These are phyloP conservation scores for Cercophora scortea DNA, from an alignment of 495 filamentous ascomycete genomes.

Conservation along the genomic window DNA sequence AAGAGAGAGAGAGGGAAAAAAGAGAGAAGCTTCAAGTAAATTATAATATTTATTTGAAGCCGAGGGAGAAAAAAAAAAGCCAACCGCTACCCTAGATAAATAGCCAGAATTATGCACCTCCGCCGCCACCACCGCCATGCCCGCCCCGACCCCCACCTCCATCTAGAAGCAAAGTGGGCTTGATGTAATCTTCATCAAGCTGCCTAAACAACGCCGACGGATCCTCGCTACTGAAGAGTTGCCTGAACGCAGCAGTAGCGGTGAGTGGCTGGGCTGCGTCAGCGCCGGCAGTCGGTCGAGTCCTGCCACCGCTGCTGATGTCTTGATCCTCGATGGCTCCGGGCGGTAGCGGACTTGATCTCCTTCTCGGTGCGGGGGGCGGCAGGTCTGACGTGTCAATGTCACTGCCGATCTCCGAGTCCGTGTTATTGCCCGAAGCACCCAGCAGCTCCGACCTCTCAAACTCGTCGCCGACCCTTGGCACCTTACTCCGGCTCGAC, in stretches of 20 bases:
- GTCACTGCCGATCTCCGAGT: slow-evolving; percentile 55
- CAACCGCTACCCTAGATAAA: no score
- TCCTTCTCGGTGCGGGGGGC: slow-evolving; percentile 41
- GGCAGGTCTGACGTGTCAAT: slow-evolving; percentile 58
- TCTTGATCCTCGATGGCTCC: slow-evolving; percentile 6
- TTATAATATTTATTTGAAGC: not conserved
- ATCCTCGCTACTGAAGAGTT: slow-evolving; percentile 65
- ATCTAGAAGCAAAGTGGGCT: slow-evolving; percentile 85
- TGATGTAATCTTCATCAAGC: slow-evolving; percentile 93
- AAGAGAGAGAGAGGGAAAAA: no score
- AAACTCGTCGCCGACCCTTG: slow-evolving; percentile 34
- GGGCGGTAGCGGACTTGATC: slow-evolving; percentile 46
- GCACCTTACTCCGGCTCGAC: not conserved
- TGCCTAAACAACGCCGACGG: slow-evolving; percentile 88
- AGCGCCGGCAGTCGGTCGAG: slow-evolving; percentile 24
- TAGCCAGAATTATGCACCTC: no score
- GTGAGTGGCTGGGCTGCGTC: slow-evolving; percentile 44
- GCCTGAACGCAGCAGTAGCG: slow-evolving; percentile 62
- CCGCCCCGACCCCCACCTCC: slow-evolving; percentile 14
- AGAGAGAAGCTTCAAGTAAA: not conserved
- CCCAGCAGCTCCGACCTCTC: slow-evolving; percentile 61
- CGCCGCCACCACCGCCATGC: not conserved
- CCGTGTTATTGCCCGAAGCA: slow-evolving; percentile 48
- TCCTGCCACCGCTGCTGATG: slow-evolving; percentile 10
- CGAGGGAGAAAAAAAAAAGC: not conserved